phyloP scores from a whole-genome alignment of 495 filamentous ascomycete genomes.

The Podospora bellae-mahoneyi region DNA sequence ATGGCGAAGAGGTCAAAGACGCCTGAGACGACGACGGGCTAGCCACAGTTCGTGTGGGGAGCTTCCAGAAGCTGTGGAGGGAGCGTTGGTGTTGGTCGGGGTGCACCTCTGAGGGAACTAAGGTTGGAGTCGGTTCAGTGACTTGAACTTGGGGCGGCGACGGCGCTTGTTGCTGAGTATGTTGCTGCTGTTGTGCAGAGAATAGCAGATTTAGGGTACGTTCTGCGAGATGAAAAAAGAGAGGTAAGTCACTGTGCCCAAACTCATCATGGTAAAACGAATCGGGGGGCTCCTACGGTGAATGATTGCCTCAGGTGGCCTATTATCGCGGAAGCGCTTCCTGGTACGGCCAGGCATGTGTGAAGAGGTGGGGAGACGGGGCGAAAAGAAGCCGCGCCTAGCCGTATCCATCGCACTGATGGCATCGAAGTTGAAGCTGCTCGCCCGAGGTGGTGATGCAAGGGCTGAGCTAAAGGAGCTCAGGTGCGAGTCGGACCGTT shows the following conservation, averaged over 20 bases:
- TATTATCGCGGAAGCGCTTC: constrained; percentile 50
- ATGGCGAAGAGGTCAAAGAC: constrained; percentile 17
- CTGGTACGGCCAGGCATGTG: constrained; percentile 45
- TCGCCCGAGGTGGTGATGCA: constrained; percentile 33
- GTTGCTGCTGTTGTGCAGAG: constrained; percentile 43
- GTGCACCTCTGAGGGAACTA: constrained; percentile 13
- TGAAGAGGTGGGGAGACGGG: constrained; percentile 24
- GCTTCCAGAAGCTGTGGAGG: constrained; percentile 48
- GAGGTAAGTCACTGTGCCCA: constrained; percentile 14
- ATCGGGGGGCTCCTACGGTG: constrained; percentile 38
- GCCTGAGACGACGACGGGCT: constrained; percentile 17
- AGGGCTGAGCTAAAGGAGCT: constrained; percentile 38
- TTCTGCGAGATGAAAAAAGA: constrained; percentile 29
- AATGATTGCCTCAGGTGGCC: constrained; percentile 47
- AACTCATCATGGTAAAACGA: not conserved
- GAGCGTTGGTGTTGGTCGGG: constrained; percentile 34
- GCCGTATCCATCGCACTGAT: constrained; percentile 25
- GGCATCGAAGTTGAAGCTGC: constrained; percentile 29
- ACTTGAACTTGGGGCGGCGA: constrained; percentile 2
- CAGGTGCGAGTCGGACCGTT: constrained; percentile 50
- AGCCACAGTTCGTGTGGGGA: constrained; percentile 21
- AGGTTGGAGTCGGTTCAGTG: constrained; percentile 2
- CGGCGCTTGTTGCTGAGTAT: constrained; percentile 6
- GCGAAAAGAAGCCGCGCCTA: constrained; percentile 24
- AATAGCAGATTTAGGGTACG: constrained; percentile 47